Evolutionary conservation across 352 stramenopile species (phyloP).

Genomic region (Phytophthora pini): DNA sequence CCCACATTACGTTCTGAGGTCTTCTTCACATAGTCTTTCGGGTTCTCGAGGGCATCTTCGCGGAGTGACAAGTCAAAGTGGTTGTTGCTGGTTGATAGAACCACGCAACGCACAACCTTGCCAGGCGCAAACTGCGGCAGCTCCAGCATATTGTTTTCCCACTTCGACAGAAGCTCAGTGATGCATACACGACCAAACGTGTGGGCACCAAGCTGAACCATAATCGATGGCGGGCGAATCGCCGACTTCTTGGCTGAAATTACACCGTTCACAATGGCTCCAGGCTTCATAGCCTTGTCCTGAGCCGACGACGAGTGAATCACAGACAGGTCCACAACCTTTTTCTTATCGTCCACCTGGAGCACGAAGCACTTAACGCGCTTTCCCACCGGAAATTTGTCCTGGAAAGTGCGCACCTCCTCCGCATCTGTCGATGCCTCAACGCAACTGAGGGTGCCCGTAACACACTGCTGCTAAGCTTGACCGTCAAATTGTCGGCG

Average conservation of each 20-base stretch:
- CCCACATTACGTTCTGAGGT: constrained; percentile 55
- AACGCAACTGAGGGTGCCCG: constrained; percentile 63
- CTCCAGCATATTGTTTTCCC: constrained; percentile 76
- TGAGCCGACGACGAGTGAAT: constrained; percentile 46
- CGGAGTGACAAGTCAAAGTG: constrained; percentile 85
- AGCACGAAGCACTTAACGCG: constrained; percentile 74
- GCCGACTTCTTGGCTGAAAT: constrained; percentile 77
- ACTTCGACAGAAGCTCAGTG: constrained; percentile 76
- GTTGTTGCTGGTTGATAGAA: constrained; percentile 55
- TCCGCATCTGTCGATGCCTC: constrained; percentile 75
- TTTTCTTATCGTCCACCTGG: constrained; percentile 73
- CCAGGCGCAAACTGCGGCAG: constrained; percentile 69
- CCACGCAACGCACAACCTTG: constrained; percentile 76
- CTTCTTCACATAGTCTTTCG: constrained; percentile 63
- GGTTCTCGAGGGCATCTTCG: constrained; percentile 57
- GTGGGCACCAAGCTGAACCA: constrained; percentile 84
- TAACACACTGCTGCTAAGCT: constrained; percentile 79
- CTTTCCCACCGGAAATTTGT: constrained; percentile 81
- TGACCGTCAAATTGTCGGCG: constrained; percentile 60
- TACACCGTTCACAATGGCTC: constrained; percentile 70
- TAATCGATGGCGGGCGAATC: constrained; percentile 82
- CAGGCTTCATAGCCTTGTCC: constrained; percentile 49
- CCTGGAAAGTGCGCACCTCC: constrained; percentile 62
- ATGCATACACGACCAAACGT: constrained; percentile 83
- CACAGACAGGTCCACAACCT: constrained; percentile 76